Conservation (phyloP, 495 filamentous ascomycete genomes). For the Neurospora sp. region DNA sequence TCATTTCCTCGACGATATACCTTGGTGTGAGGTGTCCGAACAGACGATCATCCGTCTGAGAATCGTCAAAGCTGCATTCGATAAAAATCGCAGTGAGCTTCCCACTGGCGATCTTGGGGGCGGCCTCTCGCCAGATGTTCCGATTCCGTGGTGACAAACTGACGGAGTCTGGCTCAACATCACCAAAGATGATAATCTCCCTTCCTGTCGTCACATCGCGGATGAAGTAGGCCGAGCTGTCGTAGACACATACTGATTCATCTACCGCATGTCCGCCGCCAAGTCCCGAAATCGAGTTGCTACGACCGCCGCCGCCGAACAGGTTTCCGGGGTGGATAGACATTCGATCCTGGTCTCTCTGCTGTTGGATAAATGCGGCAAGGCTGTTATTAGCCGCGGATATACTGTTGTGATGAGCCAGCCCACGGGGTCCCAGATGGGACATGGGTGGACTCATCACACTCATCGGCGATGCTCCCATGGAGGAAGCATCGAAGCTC, state of each 20-base stretch:
- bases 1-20: conserved; percentile 69
- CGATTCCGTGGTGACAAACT: conserved; percentile 71
- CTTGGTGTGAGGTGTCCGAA: conserved; percentile 84
- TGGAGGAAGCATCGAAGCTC: conserved; percentile 24
- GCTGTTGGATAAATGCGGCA: conserved; percentile 10
- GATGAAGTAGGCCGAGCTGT: conserved; percentile 89
- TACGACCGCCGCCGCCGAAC: conserved; percentile 5
- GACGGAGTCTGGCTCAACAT: conserved; percentile 85
- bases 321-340: neutral
- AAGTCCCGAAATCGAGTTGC: conserved; percentile 12
- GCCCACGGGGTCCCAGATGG: conserved; percentile 3
- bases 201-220: conserved; percentile 54
- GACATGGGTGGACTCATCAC: neutral
- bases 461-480: conserved; percentile 1
- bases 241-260: conserved; percentile 51
- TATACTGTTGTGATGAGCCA: conserved; percentile 12
- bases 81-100: conserved; percentile 75
- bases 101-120: conserved; percentile 63
- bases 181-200: conserved; percentile 88
- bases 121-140: conserved; percentile 75
- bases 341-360: conserved; percentile 5
- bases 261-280: conserved; percentile 9
- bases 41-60: conserved; percentile 58
- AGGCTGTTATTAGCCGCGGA: conserved; percentile 7
- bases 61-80: conserved; percentile 85